phyloP scores from a whole-genome alignment of 441 rosid species.

The Pelargonium citronellum region DNA sequence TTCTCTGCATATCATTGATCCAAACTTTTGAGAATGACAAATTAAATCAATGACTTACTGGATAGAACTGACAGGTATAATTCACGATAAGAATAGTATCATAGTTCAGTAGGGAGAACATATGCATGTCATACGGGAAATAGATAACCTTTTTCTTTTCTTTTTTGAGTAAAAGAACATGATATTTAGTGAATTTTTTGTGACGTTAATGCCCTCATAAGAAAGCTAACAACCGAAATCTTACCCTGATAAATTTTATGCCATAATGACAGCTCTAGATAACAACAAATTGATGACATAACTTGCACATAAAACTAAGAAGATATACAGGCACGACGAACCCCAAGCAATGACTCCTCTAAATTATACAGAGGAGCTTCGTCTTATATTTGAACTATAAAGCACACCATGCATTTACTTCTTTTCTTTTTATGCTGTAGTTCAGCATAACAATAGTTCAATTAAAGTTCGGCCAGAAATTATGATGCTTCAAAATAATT shows the following conservation, averaged over 20 bases:
- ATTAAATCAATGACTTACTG: neutral
- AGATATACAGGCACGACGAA: neutral
- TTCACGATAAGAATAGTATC: neutral
- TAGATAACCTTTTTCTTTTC: neutral
- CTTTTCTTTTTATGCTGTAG: neutral
- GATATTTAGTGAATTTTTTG: neutral
- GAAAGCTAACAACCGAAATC: neutral
- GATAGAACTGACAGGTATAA: constrained; percentile 6
- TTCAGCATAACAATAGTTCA: neutral
- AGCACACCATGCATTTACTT: neutral
- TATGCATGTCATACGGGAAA: constrained; percentile 1
- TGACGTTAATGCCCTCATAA: constrained; percentile 4
- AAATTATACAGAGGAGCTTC: neutral
- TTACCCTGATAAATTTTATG: neutral
- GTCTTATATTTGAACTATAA: neutral
- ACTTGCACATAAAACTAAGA: neutral
- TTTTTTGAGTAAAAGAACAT: constrained; percentile 2
- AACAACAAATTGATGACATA: neutral
- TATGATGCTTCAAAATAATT: constrained; percentile 8
- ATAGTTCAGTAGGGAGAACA: neutral
- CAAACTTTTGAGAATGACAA: constrained; percentile 12
- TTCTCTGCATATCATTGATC: constrained; percentile 47
- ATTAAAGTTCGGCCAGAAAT: neutral
- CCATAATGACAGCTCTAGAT: neutral
- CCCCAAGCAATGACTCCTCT: neutral